A percentile compares a stretch with the other conserved stretches of the same genome.
Evolutionary conservation across 2,329 filamentous ascomycete genomes (phyloP).

Genomic region (Cyphellophora attinorum): DNA sequence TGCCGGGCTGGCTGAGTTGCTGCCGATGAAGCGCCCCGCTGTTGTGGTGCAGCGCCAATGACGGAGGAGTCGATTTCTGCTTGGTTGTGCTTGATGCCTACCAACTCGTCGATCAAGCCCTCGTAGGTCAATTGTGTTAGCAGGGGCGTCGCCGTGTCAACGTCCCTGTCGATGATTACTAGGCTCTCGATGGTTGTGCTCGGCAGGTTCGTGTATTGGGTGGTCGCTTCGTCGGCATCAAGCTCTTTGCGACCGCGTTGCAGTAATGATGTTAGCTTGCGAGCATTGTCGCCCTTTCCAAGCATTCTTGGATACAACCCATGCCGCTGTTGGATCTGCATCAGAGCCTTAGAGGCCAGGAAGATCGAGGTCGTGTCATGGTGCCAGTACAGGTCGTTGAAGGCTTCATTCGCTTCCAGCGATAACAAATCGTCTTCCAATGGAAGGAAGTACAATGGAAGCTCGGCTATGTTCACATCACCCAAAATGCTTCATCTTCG

Average conservation of each 20-base stretch:
- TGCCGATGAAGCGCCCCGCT: slow-evolving; percentile 45
- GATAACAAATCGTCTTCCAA: slow-evolving; percentile 87
- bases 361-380: slow-evolving; percentile 90
- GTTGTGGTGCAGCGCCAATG: slow-evolving; percentile 57
- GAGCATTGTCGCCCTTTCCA: slow-evolving; percentile 91
- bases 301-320: slow-evolving; percentile 91
- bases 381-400: slow-evolving; percentile 75
- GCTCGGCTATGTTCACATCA: slow-evolving; percentile 79
- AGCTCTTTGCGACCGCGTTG: slow-evolving; percentile 87
- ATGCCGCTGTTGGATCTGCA: slow-evolving; percentile 85
- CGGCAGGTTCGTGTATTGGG: slow-evolving; percentile 48
- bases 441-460: slow-evolving; percentile 82
- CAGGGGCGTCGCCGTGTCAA: slow-evolving; percentile 84
- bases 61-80: slow-evolving; percentile 86
- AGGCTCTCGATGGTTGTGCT: slow-evolving; percentile 83
- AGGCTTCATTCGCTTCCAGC: slow-evolving; percentile 78
- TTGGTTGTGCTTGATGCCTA: slow-evolving; percentile 85
- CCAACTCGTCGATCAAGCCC: slow-evolving; percentile 86
- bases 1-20: slow-evolving; percentile 47
- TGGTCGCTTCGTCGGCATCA: slow-evolving; percentile 57
- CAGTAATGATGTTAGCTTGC: slow-evolving; percentile 76
- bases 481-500: slow-evolving; percentile 90
- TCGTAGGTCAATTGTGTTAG: slow-evolving; percentile 96
- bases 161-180: slow-evolving; percentile 89
- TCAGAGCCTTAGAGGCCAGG: slow-evolving; percentile 79